Evolutionary conservation across 495 filamentous ascomycete species (phyloP).

Genomic region (Neurospora terricola): DNA sequence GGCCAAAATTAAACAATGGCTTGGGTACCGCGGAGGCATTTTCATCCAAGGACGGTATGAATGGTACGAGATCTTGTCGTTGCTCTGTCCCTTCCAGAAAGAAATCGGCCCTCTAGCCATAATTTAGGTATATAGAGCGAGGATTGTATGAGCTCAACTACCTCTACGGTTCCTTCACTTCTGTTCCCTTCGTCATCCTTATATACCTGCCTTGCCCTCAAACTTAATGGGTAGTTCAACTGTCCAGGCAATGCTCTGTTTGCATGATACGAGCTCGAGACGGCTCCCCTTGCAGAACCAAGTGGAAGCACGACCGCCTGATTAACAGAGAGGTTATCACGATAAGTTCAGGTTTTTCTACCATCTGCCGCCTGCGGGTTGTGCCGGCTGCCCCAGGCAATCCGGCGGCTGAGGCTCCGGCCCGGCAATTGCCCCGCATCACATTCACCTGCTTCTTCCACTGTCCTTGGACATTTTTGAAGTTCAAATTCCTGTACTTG

Average conservation of each 20-base stretch:
- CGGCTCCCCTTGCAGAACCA: neutral
- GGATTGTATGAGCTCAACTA: neutral
- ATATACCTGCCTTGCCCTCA: neutral
- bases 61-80: neutral
- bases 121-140: neutral
- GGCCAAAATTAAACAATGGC: neutral
- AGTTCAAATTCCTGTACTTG: too few species aligned
- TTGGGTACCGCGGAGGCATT: neutral
- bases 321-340: neutral
- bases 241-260: neutral
- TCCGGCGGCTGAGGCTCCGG: neutral
- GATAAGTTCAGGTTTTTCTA: neutral
- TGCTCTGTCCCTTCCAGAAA: neutral
- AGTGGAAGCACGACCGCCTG: neutral
- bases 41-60: neutral
- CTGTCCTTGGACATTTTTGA: neutral
- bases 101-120: neutral
- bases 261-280: neutral
- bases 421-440: neutral
- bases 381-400: neutral
- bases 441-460: neutral
- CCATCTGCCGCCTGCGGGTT: neutral
- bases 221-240: neutral
- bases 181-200: neutral
- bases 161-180: neutral